A percentile compares a stretch with the other conserved stretches of the same genome.
Evolutionary conservation across 208 protist genomes (phyloP).

Genomic region (Acanthamoeba sp.): DNA sequence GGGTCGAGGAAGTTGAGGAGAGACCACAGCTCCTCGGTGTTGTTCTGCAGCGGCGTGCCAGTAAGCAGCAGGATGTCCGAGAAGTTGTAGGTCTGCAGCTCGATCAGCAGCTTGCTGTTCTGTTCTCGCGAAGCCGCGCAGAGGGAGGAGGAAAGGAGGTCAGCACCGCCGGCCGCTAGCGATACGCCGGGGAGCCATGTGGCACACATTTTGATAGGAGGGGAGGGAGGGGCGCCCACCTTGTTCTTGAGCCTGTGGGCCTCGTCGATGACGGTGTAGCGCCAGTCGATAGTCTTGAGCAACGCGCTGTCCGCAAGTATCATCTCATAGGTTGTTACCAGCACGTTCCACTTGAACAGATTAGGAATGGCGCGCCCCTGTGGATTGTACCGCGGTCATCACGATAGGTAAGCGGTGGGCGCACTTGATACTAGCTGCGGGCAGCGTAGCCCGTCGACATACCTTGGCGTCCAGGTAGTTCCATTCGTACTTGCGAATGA

Average conservation of each 20-base stretch:
- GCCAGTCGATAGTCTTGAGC: slow-evolving; percentile 95
- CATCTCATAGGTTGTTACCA: slow-evolving; percentile 97
- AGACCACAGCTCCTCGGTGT: slow-evolving; percentile 95
- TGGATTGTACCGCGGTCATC: too few species aligned
- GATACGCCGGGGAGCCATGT: too few species aligned
- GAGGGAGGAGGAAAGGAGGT: slow-evolving; percentile 89
- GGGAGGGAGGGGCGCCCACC: slow-evolving; percentile 67
- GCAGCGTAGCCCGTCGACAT: too few species aligned
- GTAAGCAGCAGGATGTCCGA: slow-evolving; percentile 80
- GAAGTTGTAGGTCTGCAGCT: slow-evolving; percentile 76
- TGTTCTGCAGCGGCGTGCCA: slow-evolving; percentile 98
- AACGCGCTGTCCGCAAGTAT: slow-evolving; percentile 91
- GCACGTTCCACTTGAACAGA: slow-evolving; percentile 92
- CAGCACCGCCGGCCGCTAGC: too few species aligned
- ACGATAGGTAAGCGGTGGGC: too few species aligned
- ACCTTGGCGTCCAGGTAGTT: slow-evolving; percentile 72
- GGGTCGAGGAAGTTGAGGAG: slow-evolving; percentile 97
- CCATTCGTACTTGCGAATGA: slow-evolving; percentile 90
- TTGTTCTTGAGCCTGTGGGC: slow-evolving; percentile 95
- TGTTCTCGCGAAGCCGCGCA: background rate
- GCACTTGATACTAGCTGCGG: too few species aligned
- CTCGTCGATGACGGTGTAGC: slow-evolving; percentile 96
- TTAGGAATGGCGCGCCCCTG: background rate
- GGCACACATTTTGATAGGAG: slow-evolving; percentile 76
- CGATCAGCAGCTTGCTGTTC: slow-evolving; percentile 73